phyloP scores from a whole-genome alignment of 345 rosid genomes.

The Microcos paniculata region DNA sequence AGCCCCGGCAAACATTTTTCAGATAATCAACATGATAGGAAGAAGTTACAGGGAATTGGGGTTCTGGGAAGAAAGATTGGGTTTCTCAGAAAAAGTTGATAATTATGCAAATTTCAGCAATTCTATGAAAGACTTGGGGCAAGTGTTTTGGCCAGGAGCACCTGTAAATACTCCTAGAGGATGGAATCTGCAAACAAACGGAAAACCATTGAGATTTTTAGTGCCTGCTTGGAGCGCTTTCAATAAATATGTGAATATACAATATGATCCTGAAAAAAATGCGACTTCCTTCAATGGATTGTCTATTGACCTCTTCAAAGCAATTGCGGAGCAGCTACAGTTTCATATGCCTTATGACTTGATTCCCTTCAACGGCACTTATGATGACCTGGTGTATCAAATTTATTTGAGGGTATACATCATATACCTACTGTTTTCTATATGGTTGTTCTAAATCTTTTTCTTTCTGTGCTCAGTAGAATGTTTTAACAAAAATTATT shows the following conservation, averaged over 20 bases:
- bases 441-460: too few species aligned
- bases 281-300: constrained; percentile 15
- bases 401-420: constrained; percentile 7
- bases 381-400: constrained; percentile 11
- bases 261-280: neutral
- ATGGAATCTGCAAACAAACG: constrained; percentile 12
- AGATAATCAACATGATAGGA: constrained; percentile 27
- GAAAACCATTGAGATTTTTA: constrained; percentile 18
- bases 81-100: constrained; percentile 17
- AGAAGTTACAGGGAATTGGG: constrained; percentile 23
- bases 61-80: constrained; percentile 26
- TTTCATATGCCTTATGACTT: constrained; percentile 16
- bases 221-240: constrained; percentile 12
- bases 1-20: neutral
- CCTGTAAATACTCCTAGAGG: constrained; percentile 23
- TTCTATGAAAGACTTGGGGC: constrained; percentile 22
- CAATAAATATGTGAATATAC: neutral
- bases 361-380: constrained; percentile 14
- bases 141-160: constrained; percentile 31
- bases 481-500: too few species aligned
- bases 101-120: neutral
- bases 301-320: constrained; percentile 20
- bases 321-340: neutral
- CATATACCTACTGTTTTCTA: too few species aligned
- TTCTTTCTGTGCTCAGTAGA: too few species aligned